These are phyloP conservation scores for Cyberlindnera galapagoensis DNA, from an alignment of 805 yeast genomes.

Conservation along the genomic window DNA sequence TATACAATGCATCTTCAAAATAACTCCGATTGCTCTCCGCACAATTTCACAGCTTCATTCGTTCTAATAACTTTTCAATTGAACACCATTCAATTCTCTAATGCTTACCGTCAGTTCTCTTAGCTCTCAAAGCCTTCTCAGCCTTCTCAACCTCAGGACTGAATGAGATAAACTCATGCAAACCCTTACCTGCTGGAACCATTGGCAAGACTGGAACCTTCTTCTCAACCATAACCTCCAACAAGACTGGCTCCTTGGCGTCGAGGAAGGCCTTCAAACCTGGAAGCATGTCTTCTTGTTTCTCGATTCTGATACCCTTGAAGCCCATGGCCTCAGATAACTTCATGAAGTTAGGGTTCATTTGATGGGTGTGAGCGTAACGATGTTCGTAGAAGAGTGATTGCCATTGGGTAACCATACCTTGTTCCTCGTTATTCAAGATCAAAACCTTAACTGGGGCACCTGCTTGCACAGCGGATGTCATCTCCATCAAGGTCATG, in stretches of 20 bases:
- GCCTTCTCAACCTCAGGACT: conserved; percentile 76
- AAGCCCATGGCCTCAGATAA: conserved; percentile 93
- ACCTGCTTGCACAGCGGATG: conserved; percentile 89
- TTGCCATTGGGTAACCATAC: conserved; percentile 99
- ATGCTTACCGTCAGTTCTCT: conserved; percentile 71
- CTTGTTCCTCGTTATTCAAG: conserved; percentile 96
- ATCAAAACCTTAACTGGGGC: conserved; percentile 88
- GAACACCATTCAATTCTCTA: too few relatives aligned
- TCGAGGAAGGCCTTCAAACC: conserved; percentile 66
- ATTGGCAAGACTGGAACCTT: conserved; percentile 93
- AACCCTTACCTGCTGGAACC: conserved; percentile 95
- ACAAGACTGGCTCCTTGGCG: conserved; percentile 66
- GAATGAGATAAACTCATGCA: conserved; percentile 86
- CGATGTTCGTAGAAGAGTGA: conserved; percentile 94
- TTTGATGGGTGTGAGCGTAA: conserved; percentile 96
- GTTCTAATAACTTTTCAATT: too few relatives aligned
- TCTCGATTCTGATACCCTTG: conserved; percentile 67
- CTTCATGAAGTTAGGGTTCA: conserved; percentile 89
- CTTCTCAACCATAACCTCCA: conserved; percentile 87
- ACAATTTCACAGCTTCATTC: too few relatives aligned
- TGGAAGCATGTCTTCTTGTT: conserved; percentile 57
- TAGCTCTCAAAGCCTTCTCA: conserved; percentile 57
- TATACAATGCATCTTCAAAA: too few relatives aligned
- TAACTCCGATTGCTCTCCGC: too few relatives aligned
- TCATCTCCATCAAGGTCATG: conserved; percentile 92